A percentile compares a stretch with the other conserved stretches of the same genome.
phyloP scores from a whole-genome alignment of 306 rosid species.

The Rosa persica region DNA sequence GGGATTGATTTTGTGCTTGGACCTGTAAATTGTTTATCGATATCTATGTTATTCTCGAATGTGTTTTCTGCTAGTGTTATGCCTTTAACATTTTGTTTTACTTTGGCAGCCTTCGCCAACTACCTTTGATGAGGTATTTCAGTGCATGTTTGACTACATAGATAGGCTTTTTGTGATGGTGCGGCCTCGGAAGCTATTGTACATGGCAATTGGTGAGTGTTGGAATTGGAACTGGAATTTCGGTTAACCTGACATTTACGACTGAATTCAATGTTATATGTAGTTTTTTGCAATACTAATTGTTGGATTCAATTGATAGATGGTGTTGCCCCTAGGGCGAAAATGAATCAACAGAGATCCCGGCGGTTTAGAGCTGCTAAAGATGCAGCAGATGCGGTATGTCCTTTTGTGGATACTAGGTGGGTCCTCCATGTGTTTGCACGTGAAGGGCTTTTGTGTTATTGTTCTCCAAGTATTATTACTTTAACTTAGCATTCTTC shows the following conservation, averaged over 20 bases:
- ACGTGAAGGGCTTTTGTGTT: constrained; percentile 18
- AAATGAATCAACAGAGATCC: constrained; percentile 96
- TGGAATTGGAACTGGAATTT: background rate
- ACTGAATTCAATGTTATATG: constrained; percentile 1
- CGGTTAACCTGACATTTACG: background rate
- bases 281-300: constrained; percentile 23
- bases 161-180: constrained; percentile 90
- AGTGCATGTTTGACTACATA: constrained; percentile 93
- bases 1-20: background rate
- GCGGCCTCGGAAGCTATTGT: constrained; percentile 91
- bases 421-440: constrained; percentile 33
- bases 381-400: constrained; percentile 90
- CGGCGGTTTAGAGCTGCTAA: constrained; percentile 95
- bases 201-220: constrained; percentile 92
- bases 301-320: constrained; percentile 43
- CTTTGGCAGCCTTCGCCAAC: constrained; percentile 85
- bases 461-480: background rate
- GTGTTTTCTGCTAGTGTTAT: background rate
- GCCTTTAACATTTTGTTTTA: background rate
- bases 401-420: constrained; percentile 39
- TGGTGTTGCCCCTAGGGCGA: constrained; percentile 99
- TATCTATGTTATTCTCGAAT: background rate
- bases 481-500: background rate
- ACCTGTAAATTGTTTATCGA: background rate
- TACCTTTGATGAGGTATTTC: constrained; percentile 77